These are phyloP conservation scores for Aureobasidium vineae DNA, from an alignment of 2,329 filamentous ascomycete genomes.

Conservation along the genomic window DNA sequence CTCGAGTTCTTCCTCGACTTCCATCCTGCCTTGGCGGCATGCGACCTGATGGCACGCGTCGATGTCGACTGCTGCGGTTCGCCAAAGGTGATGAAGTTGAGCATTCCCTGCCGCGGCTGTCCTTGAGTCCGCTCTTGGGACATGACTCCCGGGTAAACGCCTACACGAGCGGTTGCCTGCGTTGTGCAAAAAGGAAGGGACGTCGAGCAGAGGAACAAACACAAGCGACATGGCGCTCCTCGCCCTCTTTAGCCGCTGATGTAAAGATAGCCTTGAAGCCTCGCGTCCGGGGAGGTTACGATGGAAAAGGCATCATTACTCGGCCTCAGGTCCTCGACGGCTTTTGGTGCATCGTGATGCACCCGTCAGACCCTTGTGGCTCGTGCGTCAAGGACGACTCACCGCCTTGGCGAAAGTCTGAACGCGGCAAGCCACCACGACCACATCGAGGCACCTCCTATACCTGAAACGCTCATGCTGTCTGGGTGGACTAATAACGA, in stretches of 20 bases:
- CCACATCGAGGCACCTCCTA: background rate
- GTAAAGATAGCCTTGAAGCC: background rate
- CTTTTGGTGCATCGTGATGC: background rate
- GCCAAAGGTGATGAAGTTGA: constrained; percentile 20
- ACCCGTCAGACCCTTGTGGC: background rate
- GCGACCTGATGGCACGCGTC: constrained; percentile 9
- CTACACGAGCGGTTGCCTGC: background rate
- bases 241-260: constrained; percentile 10
- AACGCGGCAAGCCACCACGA: background rate
- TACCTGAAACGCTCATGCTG: background rate
- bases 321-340: background rate
- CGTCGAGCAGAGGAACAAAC: background rate
- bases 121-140: background rate
- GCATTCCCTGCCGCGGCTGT: constrained; percentile 1
- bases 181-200: background rate
- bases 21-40: constrained; percentile 17
- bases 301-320: background rate
- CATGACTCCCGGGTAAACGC: background rate
- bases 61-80: constrained; percentile 8
- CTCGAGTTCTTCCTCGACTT: constrained; percentile 17
- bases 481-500: background rate
- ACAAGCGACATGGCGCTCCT: constrained; percentile 12
- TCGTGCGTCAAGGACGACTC: background rate
- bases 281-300: background rate
- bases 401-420: background rate